Evolutionary conservation across 352 stramenopile genomes (phyloP).

Genomic region (Peronospora tabacina): DNA sequence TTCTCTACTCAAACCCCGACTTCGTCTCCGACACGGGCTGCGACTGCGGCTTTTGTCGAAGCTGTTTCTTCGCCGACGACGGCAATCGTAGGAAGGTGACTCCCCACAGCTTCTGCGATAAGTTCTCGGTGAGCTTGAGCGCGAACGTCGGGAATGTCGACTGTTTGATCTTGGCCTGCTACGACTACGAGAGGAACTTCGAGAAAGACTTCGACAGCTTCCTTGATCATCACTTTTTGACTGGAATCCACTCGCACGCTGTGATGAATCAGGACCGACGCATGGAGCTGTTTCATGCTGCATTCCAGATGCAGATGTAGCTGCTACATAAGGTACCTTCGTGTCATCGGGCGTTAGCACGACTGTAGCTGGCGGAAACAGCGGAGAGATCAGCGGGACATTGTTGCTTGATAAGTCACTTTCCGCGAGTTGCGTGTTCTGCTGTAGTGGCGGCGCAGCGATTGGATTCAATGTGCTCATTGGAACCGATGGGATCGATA

Average conservation of each 20-base stretch:
- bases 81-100: constrained; percentile 6
- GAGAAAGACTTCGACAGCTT: constrained; percentile 3
- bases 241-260: constrained; percentile 9
- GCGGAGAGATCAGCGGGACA: constrained; percentile 7
- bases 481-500: neutral
- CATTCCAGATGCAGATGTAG: neutral
- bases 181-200: constrained; percentile 17
- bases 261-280: constrained; percentile 1
- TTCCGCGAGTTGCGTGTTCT: constrained; percentile 1
- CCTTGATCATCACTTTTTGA: constrained; percentile 16
- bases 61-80: constrained; percentile 16
- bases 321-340: neutral
- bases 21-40: constrained; percentile 17
- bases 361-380: constrained; percentile 3
- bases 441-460: neutral
- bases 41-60: constrained; percentile 26
- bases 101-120: constrained; percentile 9
- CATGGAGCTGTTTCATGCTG: neutral
- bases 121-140: constrained; percentile 20
- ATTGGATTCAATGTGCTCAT: neutral
- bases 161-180: constrained; percentile 15
- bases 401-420: constrained; percentile 1
- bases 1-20: constrained; percentile 8
- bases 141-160: constrained; percentile 12
- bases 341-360: constrained; percentile 1